phyloP scores from a whole-genome alignment of 2,329 filamentous ascomycete genomes.

The Fusarium bulbicola region DNA sequence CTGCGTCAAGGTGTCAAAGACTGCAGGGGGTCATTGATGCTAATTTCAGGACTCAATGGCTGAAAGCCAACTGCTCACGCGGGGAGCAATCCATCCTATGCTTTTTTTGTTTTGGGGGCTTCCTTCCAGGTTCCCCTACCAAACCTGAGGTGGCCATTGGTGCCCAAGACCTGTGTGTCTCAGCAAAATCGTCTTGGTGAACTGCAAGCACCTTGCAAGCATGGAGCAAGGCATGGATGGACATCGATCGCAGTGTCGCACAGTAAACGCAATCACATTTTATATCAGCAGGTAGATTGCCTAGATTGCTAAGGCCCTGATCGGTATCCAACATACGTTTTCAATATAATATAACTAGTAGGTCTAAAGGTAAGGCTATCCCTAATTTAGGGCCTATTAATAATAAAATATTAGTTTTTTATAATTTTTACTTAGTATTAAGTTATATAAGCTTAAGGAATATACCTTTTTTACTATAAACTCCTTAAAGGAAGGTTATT shows the following conservation, averaged over 20 bases:
- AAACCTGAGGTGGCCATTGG: constrained; percentile 4
- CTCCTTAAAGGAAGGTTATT: too few species aligned
- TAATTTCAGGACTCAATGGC: neutral
- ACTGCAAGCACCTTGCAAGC: constrained; percentile 28
- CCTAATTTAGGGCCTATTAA: too few species aligned
- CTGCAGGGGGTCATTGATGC: constrained; percentile 2
- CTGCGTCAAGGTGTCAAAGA: constrained; percentile 15
- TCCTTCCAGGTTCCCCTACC: constrained; percentile 7
- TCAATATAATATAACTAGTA: too few species aligned
- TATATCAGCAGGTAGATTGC: neutral
- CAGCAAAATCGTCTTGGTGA: neutral
- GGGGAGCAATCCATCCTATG: constrained; percentile 17
- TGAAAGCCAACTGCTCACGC: constrained; percentile 26
- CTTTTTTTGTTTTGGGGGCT: neutral
- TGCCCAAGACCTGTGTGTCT: neutral
- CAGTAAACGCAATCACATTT: constrained; percentile 14
- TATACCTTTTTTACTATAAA: too few species aligned
- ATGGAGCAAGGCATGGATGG: neutral
- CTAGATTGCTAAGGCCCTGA: neutral
- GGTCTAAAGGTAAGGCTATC: too few species aligned
- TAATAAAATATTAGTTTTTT: too few species aligned
- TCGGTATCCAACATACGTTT: too few species aligned
- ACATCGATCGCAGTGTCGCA: constrained; percentile 2
- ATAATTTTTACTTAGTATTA: too few species aligned
- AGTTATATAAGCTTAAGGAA: too few species aligned